A percentile compares a stretch with the other conserved stretches of the same genome.
Evolutionary conservation across 345 rosid genomes (phyloP).

Genomic region (Abelmoschus esculentus): DNA sequence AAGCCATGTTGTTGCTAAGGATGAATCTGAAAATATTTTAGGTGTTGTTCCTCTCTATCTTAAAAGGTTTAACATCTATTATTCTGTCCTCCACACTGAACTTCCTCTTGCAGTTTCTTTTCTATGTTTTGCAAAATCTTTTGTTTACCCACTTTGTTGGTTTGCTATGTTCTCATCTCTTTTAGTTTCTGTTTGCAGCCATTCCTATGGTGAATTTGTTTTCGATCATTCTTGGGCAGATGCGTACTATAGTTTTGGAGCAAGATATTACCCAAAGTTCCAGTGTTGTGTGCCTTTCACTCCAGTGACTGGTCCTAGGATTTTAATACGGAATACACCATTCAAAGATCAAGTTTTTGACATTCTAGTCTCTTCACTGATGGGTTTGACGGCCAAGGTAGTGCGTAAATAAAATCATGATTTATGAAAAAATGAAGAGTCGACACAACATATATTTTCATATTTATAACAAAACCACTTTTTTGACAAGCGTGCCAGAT

Average conservation of each 20-base stretch:
- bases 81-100: conserved; percentile 12
- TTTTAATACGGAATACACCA: conserved; percentile 50
- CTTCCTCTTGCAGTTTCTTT: conserved; percentile 7
- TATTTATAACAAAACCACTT: too few species aligned
- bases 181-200: conserved; percentile 45
- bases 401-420: not conserved
- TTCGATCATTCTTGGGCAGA: conserved; percentile 97
- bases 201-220: conserved; percentile 93
- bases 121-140: not conserved
- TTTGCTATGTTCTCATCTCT: conserved; percentile 19
- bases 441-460: too few species aligned
- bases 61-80: conserved; percentile 56
- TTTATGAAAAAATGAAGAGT: not conserved
- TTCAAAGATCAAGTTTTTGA: conserved; percentile 68
- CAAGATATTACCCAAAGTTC: conserved; percentile 87
- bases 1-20: conserved; percentile 72
- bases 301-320: conserved; percentile 91
- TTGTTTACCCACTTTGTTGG: not conserved
- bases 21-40: conserved; percentile 52
- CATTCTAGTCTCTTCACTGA: conserved; percentile 56
- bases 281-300: conserved; percentile 98
- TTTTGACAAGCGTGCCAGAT: too few species aligned
- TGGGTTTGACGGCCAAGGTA: conserved; percentile 65
- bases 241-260: conserved; percentile 78
- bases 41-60: conserved; percentile 94